Evolutionary conservation across 768 basidiomycete species (phyloP), one percentile per base, ranked within the genome.

Genomic region (Kwoniella europaea): DNA sequence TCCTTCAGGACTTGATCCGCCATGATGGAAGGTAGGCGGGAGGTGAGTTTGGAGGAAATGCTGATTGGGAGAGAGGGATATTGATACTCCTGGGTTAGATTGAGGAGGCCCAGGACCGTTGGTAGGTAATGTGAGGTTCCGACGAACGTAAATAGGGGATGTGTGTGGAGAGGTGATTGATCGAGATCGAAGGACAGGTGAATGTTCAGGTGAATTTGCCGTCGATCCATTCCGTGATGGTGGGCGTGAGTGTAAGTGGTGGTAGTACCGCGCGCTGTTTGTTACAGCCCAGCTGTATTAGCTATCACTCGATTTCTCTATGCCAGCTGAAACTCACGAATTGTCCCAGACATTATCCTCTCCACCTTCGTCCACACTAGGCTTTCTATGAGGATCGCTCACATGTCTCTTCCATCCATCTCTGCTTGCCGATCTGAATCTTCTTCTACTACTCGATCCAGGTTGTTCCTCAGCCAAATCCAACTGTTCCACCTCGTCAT

Each of bases 231-330:
- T 58, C 18, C 77, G 76, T 1, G 82, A 82, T 41, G 77, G 54
- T 10, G 76, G 76, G 42, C 74, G 72, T 15, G 79, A 79, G 52
- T 82, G 76, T 5, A 78, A 52, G 41, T 76, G 80, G 52, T 83
- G 79, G 57, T 81, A 83, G 68, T 76, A 83, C 20, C 82, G 74
- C 12, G 82, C 82, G 64, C 82, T 82, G 55, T 35, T 15, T 18
- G 7, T 27, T 35, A 15, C 13, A n/a, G 50, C 1, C 52, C 27
- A 20, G 15, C 10, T 46, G 50, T 54, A 2, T 15, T 3, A 24
- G 46, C 46, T 35, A 18, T 61, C 41, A 6, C 0, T n/a, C 24
- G 22, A 44, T 35, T 35, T 9, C 35, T 35, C 35, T 35, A 35
- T 6, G 29, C 35, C 10, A 65, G 22, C 20, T 29, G 10, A 15